These are phyloP conservation scores for Sporothrix phasma DNA, from an alignment of 2,329 filamentous ascomycete species.

Conservation along the genomic window DNA sequence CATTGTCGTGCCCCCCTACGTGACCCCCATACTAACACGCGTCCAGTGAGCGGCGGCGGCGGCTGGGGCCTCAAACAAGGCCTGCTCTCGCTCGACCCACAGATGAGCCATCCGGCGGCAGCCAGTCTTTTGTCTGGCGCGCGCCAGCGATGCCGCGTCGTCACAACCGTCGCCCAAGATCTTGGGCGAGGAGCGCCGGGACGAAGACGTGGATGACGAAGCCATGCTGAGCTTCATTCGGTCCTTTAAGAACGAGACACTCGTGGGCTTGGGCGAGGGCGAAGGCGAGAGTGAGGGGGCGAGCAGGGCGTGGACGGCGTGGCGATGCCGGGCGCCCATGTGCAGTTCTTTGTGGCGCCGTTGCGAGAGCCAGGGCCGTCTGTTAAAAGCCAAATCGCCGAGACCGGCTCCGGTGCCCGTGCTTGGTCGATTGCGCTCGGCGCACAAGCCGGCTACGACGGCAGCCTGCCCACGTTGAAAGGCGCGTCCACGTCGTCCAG, in stretches of 20 bases:
- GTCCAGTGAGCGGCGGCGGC: constrained; percentile 63
- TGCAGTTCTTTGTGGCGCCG: constrained; percentile 52
- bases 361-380: background rate
- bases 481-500: background rate
- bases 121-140: constrained; percentile 17
- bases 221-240: constrained; percentile 45
- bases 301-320: constrained; percentile 35
- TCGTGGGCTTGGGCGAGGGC: background rate
- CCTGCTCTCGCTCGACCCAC: constrained; percentile 66
- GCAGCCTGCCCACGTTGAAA: background rate
- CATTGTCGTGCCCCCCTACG: too few species aligned
- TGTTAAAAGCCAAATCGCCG: background rate
- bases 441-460: constrained; percentile 9
- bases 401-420: background rate
- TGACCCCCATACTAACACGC: background rate
- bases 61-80: constrained; percentile 78
- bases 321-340: constrained; percentile 50
- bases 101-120: constrained; percentile 40
- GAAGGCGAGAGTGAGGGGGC: too few species aligned
- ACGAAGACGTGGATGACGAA: constrained; percentile 40
- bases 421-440: constrained; percentile 16
- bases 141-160: background rate
- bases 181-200: constrained; percentile 7
- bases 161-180: background rate
- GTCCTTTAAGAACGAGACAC: constrained; percentile 32